These are phyloP conservation scores for Neopestalotiopsis sp. DNA, from an alignment of 2,329 filamentous ascomycete species.

Conservation along the genomic window DNA sequence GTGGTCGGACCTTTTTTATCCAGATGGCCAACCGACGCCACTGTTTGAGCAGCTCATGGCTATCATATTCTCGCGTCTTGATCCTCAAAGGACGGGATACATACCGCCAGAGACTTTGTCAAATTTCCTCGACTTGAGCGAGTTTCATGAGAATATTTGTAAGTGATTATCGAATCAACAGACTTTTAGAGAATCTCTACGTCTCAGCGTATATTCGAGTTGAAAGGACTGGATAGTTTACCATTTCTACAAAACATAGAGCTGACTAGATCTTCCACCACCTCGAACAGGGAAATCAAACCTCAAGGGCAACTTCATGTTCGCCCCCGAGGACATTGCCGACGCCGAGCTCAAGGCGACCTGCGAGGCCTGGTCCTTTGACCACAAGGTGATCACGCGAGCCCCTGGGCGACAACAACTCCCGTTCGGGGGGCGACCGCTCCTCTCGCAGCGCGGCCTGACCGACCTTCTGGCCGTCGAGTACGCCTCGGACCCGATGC, in stretches of 20 bases:
- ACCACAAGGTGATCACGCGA: conserved; percentile 22
- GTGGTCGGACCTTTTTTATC: conserved; percentile 21
- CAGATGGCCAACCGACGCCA: conserved; percentile 23
- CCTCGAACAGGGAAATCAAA: conserved; percentile 22
- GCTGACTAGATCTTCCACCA: neutral
- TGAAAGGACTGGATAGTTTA: too few species aligned
- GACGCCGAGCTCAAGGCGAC: conserved; percentile 25
- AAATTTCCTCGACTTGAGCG: conserved; percentile 22
- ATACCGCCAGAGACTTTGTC: conserved; percentile 25
- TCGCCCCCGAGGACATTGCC: conserved; percentile 22
- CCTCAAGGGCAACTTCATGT: conserved; percentile 22
- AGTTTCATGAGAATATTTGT: conserved; percentile 25
- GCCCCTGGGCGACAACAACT: conserved; percentile 18
- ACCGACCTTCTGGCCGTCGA: conserved; percentile 24
- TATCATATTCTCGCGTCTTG: conserved; percentile 22
- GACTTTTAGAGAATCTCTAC: too few species aligned
- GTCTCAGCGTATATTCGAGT: too few species aligned
- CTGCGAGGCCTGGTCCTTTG: conserved; percentile 25
- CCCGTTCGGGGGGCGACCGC: conserved; percentile 26
- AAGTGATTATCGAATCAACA: neutral
- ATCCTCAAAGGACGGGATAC: conserved; percentile 22
- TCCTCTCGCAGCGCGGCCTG: conserved; percentile 22
- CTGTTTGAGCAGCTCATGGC: conserved; percentile 23
- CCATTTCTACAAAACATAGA: neutral
- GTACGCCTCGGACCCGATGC: conserved; percentile 19